Evolutionary conservation across 164 flowering plant species (phyloP), one percentile per base, ranked within the genome.

Genomic region (Buxus sempervirens): DNA sequence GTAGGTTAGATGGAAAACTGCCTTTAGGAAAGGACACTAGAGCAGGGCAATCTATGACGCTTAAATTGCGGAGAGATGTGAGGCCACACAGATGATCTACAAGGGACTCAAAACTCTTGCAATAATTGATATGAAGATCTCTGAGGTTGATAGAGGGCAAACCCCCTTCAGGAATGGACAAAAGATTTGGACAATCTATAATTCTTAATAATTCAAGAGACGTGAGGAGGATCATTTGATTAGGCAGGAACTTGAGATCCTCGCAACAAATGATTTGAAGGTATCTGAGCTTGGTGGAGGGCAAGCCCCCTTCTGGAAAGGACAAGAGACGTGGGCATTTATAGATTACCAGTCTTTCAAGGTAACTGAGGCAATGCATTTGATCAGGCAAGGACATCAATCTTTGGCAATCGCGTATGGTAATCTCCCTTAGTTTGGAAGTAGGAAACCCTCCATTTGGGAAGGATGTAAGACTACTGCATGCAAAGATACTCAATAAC

Each of bases 11-110:
- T 2, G 77, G 77, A 0, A 74, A 49, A 19, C 63, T 73, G 12
- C 25, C 51, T 48, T 32, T n/a, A 9, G 75, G 68, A 42, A 72
- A 76, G 18, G 51, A 42, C 24, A 65, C n/a, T 7, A 69, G 70
- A 38, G 51, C 61, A 22, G 56, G 73, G 20, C 63, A 64, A 5
- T 32, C 54, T 10, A 48, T 13, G 21, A 76, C 60, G 53, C 2
- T 23, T 45, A 76, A 54, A 0, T 42, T 16, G 38, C 48, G 45
- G 21, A 76, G 62, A 42, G 66, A 49, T 6, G 45, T 22, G 63
- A 68, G 71, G 4, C 12, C 64, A 4, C 59, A 63, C 51, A 76
- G 60, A 28, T 41, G 22, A 8, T 9, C 19, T 5, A 60, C 63
- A 36, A 72, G 20, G 16, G 67, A 64, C 63, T 57, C 64, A 49